Conservation (phyloP, 805 yeast species). For the Lipomyces anomalus region DNA sequence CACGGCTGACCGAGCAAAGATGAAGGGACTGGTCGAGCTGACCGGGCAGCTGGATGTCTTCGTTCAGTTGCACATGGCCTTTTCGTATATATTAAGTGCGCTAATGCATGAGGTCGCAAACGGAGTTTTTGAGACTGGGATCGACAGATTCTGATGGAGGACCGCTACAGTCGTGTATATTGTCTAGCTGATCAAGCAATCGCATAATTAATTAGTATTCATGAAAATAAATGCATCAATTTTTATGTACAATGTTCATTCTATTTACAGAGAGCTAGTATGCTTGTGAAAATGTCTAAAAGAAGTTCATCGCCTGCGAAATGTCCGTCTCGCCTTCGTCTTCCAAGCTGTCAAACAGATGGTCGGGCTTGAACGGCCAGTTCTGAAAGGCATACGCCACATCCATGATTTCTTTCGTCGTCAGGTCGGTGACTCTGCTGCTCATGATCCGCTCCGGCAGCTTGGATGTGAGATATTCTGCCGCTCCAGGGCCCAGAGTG, state of each 20-base stretch:
- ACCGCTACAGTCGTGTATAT: background rate
- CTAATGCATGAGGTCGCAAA: background rate
- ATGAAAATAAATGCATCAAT: too few species aligned
- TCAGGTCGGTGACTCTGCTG: slow-evolving; percentile 45
- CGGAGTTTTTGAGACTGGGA: background rate
- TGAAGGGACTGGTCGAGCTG: slow-evolving; percentile 1
- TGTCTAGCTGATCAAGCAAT: too few species aligned
- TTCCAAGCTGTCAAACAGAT: slow-evolving; percentile 38
- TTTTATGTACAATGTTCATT: too few species aligned
- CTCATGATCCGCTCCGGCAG: slow-evolving; percentile 37
- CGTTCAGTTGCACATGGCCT: slow-evolving; percentile 1
- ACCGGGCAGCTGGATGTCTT: slow-evolving; percentile 4
- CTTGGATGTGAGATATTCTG: slow-evolving; percentile 31
- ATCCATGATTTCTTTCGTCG: slow-evolving; percentile 48
- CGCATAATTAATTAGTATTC: too few species aligned
- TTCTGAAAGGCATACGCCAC: slow-evolving; percentile 49
- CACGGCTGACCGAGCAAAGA: background rate
- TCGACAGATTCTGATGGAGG: background rate
- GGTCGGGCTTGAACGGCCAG: slow-evolving; percentile 86
- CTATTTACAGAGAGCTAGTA: too few species aligned
- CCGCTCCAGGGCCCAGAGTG: slow-evolving; percentile 77
- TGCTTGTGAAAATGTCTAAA: background rate
- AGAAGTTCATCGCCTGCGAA: background rate
- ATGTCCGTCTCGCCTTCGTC: slow-evolving; percentile 29
- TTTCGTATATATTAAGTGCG: background rate